Evolutionary conservation across 345 rosid genomes (phyloP).

Genomic region (Xanthoceras sorbifolium): DNA sequence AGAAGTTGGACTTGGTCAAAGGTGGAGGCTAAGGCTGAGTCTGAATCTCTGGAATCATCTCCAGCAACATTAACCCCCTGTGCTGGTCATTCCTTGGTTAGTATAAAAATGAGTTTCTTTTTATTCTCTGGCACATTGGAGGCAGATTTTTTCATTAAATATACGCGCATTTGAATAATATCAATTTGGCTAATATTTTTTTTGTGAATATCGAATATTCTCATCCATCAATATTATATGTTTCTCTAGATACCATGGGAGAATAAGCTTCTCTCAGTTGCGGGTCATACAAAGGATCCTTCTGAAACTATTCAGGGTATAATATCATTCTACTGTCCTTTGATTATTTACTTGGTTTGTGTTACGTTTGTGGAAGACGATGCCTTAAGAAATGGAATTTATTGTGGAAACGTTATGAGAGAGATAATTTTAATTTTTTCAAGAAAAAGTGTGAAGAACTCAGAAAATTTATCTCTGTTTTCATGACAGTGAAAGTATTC

Average conservation of each 20-base stretch:
- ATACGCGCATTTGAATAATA: conserved; percentile 23
- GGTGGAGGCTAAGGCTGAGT: conserved; percentile 65
- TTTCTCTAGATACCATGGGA: conserved; percentile 82
- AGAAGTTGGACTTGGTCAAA: conserved; percentile 97
- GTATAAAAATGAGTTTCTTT: conserved; percentile 31
- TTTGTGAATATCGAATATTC: conserved; percentile 23
- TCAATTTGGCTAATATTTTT: conserved; percentile 28
- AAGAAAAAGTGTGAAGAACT: neutral
- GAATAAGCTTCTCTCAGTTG: conserved; percentile 84
- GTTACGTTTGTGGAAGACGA: neutral
- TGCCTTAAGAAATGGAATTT: conserved; percentile 3
- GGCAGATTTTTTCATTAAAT: conserved; percentile 21
- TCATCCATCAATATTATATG: conserved; percentile 22
- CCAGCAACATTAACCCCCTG: conserved; percentile 61
- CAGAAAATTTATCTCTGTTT: conserved; percentile 14
- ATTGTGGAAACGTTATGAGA: neutral
- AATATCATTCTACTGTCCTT: neutral
- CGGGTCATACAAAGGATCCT: conserved; percentile 95
- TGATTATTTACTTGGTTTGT: neutral
- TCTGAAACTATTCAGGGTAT: conserved; percentile 86
- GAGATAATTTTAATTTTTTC: neutral
- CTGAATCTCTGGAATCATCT: conserved; percentile 58
- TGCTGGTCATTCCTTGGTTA: conserved; percentile 98
- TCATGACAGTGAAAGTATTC: conserved; percentile 77
- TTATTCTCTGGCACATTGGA: conserved; percentile 18